Evolutionary conservation across 2,329 filamentous ascomycete genomes (phyloP).

Genomic region (Fusarium floridanum): DNA sequence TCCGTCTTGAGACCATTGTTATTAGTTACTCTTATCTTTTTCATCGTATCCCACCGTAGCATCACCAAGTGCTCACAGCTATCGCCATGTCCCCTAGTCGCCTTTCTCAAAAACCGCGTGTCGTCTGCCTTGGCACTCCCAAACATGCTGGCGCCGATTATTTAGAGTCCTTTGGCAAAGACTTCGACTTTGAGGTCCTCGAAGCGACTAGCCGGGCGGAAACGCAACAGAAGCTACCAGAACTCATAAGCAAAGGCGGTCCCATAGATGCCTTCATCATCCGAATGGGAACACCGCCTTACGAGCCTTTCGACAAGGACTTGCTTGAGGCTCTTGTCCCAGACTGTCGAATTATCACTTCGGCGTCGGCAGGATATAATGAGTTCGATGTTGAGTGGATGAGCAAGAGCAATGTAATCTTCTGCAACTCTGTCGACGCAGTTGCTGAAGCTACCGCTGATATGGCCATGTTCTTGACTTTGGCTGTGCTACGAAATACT

Average conservation of each 20-base stretch:
- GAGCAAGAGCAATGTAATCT: constrained; percentile 59
- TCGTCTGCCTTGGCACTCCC: constrained; percentile 56
- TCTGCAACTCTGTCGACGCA: constrained; percentile 66
- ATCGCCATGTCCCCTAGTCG: constrained; percentile 31
- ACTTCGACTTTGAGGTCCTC: constrained; percentile 54
- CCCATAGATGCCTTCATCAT: constrained; percentile 61
- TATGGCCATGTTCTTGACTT: constrained; percentile 54
- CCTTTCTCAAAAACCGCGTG: constrained; percentile 50
- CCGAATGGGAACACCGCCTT: constrained; percentile 62
- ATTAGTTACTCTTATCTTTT: neutral
- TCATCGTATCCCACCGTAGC: neutral
- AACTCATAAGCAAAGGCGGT: constrained; percentile 49
- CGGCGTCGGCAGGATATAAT: constrained; percentile 61
- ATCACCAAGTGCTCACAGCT: neutral
- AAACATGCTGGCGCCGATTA: constrained; percentile 54
- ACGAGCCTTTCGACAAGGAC: constrained; percentile 62
- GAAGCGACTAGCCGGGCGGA: constrained; percentile 53
- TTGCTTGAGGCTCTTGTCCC: constrained; percentile 56
- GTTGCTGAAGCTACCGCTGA: constrained; percentile 65
- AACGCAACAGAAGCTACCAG: constrained; percentile 52
- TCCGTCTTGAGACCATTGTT: neutral
- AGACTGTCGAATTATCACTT: constrained; percentile 58
- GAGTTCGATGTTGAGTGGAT: constrained; percentile 60
- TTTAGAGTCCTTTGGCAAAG: constrained; percentile 51
- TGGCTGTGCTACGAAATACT: constrained; percentile 58